Base-by-base conservation (phyloP, 805 yeast genomes). In the Kodamaea laetipori region DNA sequence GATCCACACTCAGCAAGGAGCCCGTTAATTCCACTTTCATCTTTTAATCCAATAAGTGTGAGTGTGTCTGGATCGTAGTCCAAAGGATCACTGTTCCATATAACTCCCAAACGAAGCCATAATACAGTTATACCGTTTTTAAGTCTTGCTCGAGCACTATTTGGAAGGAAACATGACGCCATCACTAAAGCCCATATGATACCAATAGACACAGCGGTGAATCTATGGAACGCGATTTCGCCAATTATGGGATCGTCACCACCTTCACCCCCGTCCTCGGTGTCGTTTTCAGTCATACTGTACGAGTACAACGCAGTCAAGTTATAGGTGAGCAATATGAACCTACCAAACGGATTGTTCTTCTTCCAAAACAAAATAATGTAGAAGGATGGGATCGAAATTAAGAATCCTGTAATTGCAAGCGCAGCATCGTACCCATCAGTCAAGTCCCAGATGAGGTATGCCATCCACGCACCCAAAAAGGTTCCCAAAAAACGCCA, bases 81-180 rank as follows among this genome's bases (percentile, higher is more conserved):
- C 48, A 87, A 63, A 1, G 90, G 89, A 50, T 86, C 92, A 38
- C 81, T 68, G 51, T 82, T 83, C 95, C 95, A 87, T 6, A 82
- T 73, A 16, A 88, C 74, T 1, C 96, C 96, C 75, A 87, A 74
- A 34, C 90, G 69, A 31, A 88, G 66, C 95, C 95, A 88, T 16
- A 86, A 67, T 2, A 81, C 65, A 0, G 88, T 77, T 16, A 87
- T 57, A 0, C 88, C 87, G 19, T 72, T 70, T 46, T 86, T 80
- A 46, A 87, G 64, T 37, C 89, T 67, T 10, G 78, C 69, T 36
- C 95, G 70, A 0, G 96, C 95, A 55, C 88, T 81, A 56, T 81
- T 81, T 3, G 95, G 95, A 40, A 84, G 70, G 40, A 86, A 72
- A 1, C 78, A 67, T 26, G 82, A 64, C 0, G 94, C 82, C 63